Conservation (phyloP, 441 rosid genomes). For the Erysimum pusillum region DNA sequence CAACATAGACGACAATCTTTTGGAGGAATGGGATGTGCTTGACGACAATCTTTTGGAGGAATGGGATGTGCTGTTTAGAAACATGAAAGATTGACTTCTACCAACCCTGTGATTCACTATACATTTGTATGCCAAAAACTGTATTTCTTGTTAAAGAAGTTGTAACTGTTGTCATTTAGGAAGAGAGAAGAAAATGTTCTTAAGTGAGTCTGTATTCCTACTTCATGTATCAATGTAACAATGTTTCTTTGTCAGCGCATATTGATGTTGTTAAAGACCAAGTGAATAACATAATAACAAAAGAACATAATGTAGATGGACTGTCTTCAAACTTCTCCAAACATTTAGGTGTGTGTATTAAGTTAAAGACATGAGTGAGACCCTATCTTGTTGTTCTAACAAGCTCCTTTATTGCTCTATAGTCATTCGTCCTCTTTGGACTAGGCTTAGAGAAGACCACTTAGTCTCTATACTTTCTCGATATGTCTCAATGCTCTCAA, state of each 20-base stretch:
- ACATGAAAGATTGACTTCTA: too few relatives aligned
- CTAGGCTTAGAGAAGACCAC: slow-evolving; percentile 1
- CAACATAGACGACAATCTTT: neutral
- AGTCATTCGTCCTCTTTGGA: neutral
- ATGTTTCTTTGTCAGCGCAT: neutral
- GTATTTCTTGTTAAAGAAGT: neutral
- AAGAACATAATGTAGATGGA: neutral
- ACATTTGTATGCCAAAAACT: neutral
- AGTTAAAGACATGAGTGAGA: too few relatives aligned
- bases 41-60: too few relatives aligned
- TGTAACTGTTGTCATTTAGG: neutral
- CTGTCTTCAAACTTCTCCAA: neutral
- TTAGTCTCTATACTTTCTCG: too few relatives aligned
- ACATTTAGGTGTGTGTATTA: too few relatives aligned
- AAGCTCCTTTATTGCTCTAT: neutral
- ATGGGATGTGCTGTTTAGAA: too few relatives aligned
- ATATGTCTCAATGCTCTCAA: too few relatives aligned
- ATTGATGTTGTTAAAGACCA: neutral
- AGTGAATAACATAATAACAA: neutral
- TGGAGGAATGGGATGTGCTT: too few relatives aligned
- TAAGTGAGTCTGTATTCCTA: neutral
- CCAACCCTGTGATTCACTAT: neutral
- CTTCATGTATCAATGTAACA: neutral
- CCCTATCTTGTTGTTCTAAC: slow-evolving; percentile 7
- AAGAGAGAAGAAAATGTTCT: slow-evolving; percentile 1